Evolutionary conservation across 1,139 yeast genomes (phyloP).

Genomic region (Saccharomycopsis crataegensis): DNA sequence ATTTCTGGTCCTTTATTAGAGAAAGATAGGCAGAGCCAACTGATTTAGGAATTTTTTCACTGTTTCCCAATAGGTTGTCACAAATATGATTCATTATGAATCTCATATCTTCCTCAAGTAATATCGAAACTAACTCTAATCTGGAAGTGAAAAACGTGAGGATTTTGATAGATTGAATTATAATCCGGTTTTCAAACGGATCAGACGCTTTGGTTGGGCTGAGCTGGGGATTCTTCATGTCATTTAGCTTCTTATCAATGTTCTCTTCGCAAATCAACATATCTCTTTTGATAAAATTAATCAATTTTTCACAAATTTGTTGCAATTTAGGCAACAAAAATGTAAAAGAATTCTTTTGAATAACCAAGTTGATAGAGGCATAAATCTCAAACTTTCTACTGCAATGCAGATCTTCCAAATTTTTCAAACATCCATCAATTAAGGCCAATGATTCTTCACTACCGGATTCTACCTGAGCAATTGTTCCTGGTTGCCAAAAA

Average conservation of each 20-base stretch:
- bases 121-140: slow-evolving; percentile 3
- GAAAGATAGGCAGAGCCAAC: slow-evolving; percentile 8
- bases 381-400: slow-evolving; percentile 17
- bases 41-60: slow-evolving; percentile 11
- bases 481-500: slow-evolving; percentile 14
- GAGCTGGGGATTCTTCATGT: neutral
- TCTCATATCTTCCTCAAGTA: neutral
- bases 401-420: slow-evolving; percentile 3
- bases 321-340: neutral
- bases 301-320: neutral
- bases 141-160: slow-evolving; percentile 2
- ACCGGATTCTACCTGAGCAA: slow-evolving; percentile 1
- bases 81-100: slow-evolving; percentile 6
- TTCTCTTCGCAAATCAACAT: neutral
- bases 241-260: neutral
- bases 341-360: neutral
- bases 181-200: slow-evolving; percentile 14
- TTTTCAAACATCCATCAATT: slow-evolving; percentile 7
- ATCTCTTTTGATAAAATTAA: slow-evolving; percentile 2
- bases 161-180: slow-evolving; percentile 13
- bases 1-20: slow-evolving; percentile 13
- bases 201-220: slow-evolving; percentile 13
- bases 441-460: neutral
- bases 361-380: slow-evolving; percentile 11
- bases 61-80: slow-evolving; percentile 1